Evolutionary conservation across 148 eudicot genomes (phyloP), one percentile per base, ranked within the genome.

Genomic region (Heliosperma pusillum): DNA sequence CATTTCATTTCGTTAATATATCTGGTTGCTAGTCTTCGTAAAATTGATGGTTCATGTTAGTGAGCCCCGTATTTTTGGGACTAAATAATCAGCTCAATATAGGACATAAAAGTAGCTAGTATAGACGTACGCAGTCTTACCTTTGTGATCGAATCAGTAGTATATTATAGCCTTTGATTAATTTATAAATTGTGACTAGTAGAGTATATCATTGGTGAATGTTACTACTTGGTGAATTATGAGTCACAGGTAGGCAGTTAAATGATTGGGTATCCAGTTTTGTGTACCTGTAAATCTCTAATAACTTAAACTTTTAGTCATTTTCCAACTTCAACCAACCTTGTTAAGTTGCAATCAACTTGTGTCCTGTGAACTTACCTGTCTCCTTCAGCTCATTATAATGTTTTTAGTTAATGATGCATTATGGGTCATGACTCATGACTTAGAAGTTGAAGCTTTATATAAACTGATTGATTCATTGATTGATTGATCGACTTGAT

Each of bases 191-290:
- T 30, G 33, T n/a, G 22, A 65, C 4, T 30, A 30, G 7, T 16
- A 33, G 22, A 65, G 47, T 33, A 47, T 36, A 30, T 33, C 64
- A 30, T 5, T 33, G 47, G 45, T 33, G 45, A 19, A 5, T 36
- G 7, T 2, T 64, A 3, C 30, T 30, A 3, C 30, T 30, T 7
- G 45, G 45, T 65, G 69, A 9, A 8, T 19, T 30, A 30, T 30
- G 45, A 65, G 21, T 15, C n/a, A 33, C 53, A 67, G 55, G 71
- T 67, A 15, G 70, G 70, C 50, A 66, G 17, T 19, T 19, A 66
- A 67, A 67, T 67, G 71, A 67, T 67, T 67, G 71, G 55, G 6
- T 44, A 0, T 36, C 52, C 15, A 47, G 16, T 47, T 10, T 47
- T 47, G 1, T 13, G 15, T 47, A 47, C 53, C 53, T 47, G 15